Conservation (phyloP, 305 asterid species). For the Solanum hybrid region DNA sequence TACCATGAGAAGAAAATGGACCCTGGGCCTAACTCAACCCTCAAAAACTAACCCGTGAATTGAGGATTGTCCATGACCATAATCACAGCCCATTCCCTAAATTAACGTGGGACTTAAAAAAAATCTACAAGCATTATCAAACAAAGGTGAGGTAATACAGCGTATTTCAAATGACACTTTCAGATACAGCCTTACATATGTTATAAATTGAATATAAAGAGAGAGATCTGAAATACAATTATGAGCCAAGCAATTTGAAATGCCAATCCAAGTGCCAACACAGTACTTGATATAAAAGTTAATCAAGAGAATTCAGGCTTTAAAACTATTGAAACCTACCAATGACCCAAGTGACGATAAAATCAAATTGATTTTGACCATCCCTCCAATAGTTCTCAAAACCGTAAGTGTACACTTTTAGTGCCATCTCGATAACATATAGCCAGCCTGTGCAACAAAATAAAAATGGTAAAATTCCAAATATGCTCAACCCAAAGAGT, state of each 20-base stretch:
- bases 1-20: neutral
- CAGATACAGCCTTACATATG: neutral
- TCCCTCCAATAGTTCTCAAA: constrained; percentile 94
- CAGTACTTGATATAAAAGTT: neutral
- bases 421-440: constrained; percentile 80
- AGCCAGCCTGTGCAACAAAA: constrained; percentile 76
- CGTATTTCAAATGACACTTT: neutral
- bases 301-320: neutral
- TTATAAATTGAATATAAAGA: neutral
- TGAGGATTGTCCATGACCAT: neutral
- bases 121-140: neutral
- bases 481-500: neutral
- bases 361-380: constrained; percentile 90
- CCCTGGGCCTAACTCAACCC: neutral
- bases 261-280: neutral
- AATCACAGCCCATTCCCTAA: neutral
- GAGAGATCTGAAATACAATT: neutral
- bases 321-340: constrained; percentile 36
- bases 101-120: neutral
- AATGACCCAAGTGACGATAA: constrained; percentile 85
- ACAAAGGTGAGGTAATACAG: neutral
- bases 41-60: neutral
- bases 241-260: neutral
- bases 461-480: constrained; percentile 8
- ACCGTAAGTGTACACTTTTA: constrained; percentile 78